Base-by-base conservation (phyloP, 208 protist species). In the Trypanosoma mega region DNA sequence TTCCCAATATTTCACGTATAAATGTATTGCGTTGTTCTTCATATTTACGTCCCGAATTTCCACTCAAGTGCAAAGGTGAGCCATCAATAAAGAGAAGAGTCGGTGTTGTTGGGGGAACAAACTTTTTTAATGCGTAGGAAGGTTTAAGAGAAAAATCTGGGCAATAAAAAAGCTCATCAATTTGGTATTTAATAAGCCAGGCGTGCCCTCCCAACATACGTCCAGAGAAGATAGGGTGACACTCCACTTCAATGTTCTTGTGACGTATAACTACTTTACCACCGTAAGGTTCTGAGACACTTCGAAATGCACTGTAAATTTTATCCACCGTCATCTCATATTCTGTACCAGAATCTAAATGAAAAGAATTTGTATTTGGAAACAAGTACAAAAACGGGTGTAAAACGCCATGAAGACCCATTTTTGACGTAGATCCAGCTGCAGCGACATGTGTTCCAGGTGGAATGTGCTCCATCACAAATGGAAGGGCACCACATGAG, bases 81-180 rank as follows among this genome's bases (percentile, higher is more conserved):
- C 65, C 74, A 52, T 80, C 74, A 20, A 92, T 49, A 43, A 90
- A 79, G 23, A 90, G 62, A 24, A 93, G 74, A 48, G 86, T 93
- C 30, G 82, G 36, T 14, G 79, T 76, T n/a, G 80, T 87, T 16
- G 90, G 85, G 24, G 87, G 73, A 14, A 68, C 71, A 61, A 92
- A 87, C 5, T 59, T 68, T 62, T 85, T 86, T 41, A 96, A 68
- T 18, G 73, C 72, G 62, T 89, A 85, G 0, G 90, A 96, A 16
- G 82, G 74, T 47, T 85, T 84, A 26, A 86, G 48, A 3, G 90
- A 86, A 57, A 82, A 93, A 58, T 93, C 90, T 1, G 86, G 85
- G 69, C 90, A 93, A 74, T 96, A 96, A 49, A 96, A 82, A 21
- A 96, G 53, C 52, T 92, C 82, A 52, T 96, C 90, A 61, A 92